phyloP scores from a whole-genome alignment of 768 basidiomycete genomes.

The Agrocybe pediades region DNA sequence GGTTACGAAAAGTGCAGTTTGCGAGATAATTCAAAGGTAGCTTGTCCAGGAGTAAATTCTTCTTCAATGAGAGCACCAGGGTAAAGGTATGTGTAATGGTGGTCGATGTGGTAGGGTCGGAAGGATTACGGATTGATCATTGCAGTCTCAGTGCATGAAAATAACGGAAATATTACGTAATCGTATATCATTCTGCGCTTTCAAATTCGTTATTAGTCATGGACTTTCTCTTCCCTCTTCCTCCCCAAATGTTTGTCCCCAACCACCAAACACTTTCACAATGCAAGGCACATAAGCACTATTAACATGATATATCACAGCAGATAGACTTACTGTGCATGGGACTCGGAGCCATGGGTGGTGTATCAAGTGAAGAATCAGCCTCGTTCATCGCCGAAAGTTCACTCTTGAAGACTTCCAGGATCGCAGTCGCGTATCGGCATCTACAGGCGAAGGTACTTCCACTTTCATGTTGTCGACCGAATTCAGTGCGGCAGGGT shows the following conservation, averaged over 20 bases:
- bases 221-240: no score
- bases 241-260: no score
- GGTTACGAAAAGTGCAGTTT: slow-evolving; percentile 24
- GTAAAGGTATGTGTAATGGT: slow-evolving; percentile 10
- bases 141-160: no score
- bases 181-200: no score
- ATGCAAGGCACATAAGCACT: no score
- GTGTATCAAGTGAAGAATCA: not conserved
- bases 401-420: not conserved
- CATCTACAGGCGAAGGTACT: not conserved
- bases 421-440: not conserved
- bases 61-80: slow-evolving; percentile 29
- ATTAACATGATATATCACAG: no score
- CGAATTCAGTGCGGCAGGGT: not conserved
- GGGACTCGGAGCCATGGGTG: not conserved
- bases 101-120: no score
- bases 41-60: slow-evolving; percentile 24
- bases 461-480: not conserved
- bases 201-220: not conserved
- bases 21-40: slow-evolving; percentile 36
- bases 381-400: not conserved
- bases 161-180: no score
- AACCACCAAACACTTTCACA: no score
- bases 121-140: no score
- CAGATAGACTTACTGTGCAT: not conserved